These are phyloP conservation scores for Moesziomyces globuligerus DNA, from an alignment of 1,284 basidiomycete species.

Conservation along the genomic window DNA sequence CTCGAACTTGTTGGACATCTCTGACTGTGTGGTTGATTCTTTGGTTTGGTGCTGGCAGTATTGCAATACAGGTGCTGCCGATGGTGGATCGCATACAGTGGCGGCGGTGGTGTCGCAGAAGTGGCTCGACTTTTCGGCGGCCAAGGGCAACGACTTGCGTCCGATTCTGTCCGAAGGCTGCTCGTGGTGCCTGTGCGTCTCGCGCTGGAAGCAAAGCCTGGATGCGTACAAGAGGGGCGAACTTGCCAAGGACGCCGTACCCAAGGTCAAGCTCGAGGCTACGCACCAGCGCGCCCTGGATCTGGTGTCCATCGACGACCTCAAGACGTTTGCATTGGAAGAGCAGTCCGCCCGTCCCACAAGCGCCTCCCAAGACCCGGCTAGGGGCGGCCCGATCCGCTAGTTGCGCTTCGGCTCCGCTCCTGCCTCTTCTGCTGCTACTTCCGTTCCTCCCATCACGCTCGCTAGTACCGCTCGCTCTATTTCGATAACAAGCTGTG, in stretches of 20 bases:
- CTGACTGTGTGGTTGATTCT: background rate
- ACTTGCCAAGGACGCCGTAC: constrained; percentile 70
- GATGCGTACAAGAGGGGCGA: constrained; percentile 82
- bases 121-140: constrained; percentile 51
- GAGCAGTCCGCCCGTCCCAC: background rate
- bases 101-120: constrained; percentile 51
- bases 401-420: background rate
- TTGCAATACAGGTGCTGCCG: constrained; percentile 52
- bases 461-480: too few species aligned
- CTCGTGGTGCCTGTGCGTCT: constrained; percentile 56
- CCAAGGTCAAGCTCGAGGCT: constrained; percentile 48
- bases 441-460: too few species aligned
- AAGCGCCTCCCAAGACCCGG: constrained; percentile 17
- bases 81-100: constrained; percentile 52
- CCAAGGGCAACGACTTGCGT: constrained; percentile 54
- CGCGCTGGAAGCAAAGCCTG: constrained; percentile 75
- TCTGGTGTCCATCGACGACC: constrained; percentile 42
- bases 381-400: constrained; percentile 39
- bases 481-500: too few species aligned
- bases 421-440: too few species aligned
- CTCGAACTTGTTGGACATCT: too few species aligned
- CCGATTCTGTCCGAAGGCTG: constrained; percentile 51
- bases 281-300: constrained; percentile 48
- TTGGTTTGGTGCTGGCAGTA: constrained; percentile 6
- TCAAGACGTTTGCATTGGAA: constrained; percentile 34